Evolutionary conservation across 345 rosid genomes (phyloP).

Genomic region (Arabidopsis suecica): DNA sequence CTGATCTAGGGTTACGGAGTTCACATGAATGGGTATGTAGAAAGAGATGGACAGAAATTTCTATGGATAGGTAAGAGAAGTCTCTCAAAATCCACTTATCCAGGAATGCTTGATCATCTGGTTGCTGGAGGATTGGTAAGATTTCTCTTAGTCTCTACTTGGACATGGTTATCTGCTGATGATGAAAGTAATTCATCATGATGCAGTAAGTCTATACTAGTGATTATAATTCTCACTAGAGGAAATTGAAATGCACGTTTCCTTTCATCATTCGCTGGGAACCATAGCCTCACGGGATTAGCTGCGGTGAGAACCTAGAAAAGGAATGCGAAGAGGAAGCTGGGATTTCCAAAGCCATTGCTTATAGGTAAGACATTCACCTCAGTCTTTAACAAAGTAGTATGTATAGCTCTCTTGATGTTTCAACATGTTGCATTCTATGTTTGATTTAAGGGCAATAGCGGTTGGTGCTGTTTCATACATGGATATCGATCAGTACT

Average conservation of each 20-base stretch:
- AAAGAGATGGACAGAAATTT: slow-evolving; percentile 63
- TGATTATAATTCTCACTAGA: slow-evolving; percentile 26
- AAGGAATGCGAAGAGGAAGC: slow-evolving; percentile 99
- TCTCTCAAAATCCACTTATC: slow-evolving; percentile 71
- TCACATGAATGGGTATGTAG: slow-evolving; percentile 92
- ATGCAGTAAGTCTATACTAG: slow-evolving; percentile 1
- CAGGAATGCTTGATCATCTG: slow-evolving; percentile 97
- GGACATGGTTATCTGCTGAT: slow-evolving; percentile 10
- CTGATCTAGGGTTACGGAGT: slow-evolving; percentile 78
- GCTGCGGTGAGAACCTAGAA: slow-evolving; percentile 75
- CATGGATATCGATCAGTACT: slow-evolving; percentile 62
- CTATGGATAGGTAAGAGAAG: slow-evolving; percentile 94
- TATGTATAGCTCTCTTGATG: slow-evolving; percentile 10
- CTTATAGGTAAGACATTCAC: slow-evolving; percentile 53
- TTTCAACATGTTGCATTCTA: slow-evolving; percentile 25
- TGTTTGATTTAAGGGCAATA: slow-evolving; percentile 58
- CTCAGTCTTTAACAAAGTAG: background rate
- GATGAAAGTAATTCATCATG: slow-evolving; percentile 25
- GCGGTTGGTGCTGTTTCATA: slow-evolving; percentile 91
- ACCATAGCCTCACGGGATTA: slow-evolving; percentile 78
- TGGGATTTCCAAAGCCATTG: slow-evolving; percentile 67
- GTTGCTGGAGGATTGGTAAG: slow-evolving; percentile 97
- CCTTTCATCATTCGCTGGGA: slow-evolving; percentile 26
- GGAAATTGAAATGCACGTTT: slow-evolving; percentile 26
- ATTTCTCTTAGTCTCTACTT: slow-evolving; percentile 5